Percentiles rank a stretch among this genome's conserved stretches.
Evolutionary conservation across 2,329 filamentous ascomycete species (phyloP).

Genomic region (Cladophialophora bantiana): DNA sequence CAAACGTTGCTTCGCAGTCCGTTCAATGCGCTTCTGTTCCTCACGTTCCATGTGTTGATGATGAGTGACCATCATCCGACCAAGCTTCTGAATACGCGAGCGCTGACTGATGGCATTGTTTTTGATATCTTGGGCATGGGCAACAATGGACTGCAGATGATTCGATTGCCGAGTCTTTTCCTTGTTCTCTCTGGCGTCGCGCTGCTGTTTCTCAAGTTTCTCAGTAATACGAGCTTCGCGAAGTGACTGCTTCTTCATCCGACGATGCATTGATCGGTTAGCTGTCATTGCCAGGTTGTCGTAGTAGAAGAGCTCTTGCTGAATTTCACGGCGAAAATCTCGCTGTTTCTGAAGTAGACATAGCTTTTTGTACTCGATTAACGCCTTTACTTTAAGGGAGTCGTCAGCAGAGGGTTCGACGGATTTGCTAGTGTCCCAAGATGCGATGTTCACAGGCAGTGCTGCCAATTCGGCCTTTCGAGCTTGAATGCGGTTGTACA

Average conservation of each 20-base stretch:
- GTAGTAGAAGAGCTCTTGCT: conserved; percentile 90
- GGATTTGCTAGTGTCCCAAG: conserved; percentile 78
- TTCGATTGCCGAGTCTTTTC: conserved; percentile 98
- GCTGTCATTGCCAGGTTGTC: conserved; percentile 98
- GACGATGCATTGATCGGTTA: conserved; percentile 86
- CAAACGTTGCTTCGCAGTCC: conserved; percentile 98
- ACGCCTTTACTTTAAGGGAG: conserved; percentile 81
- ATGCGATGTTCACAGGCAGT: conserved; percentile 82
- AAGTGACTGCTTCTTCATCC: conserved; percentile 96
- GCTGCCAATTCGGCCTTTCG: conserved; percentile 84
- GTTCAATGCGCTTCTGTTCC: conserved; percentile 97
- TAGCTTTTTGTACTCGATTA: conserved; percentile 95
- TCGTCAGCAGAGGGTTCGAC: conserved; percentile 78
- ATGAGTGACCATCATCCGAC: conserved; percentile 84
- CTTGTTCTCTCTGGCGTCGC: conserved; percentile 90
- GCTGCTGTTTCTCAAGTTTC: conserved; percentile 98
- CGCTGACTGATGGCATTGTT: conserved; percentile 71
- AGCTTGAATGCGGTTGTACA: conserved; percentile 88
- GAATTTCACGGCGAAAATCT: conserved; percentile 82
- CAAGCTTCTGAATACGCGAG: conserved; percentile 81
- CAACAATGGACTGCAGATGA: conserved; percentile 85
- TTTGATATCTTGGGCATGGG: conserved; percentile 79
- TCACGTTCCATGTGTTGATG: conserved; percentile 98
- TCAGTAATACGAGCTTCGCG: conserved; percentile 96
- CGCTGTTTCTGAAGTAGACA: conserved; percentile 88